A percentile compares a stretch with the other conserved stretches of the same genome.
phyloP scores from a whole-genome alignment of 1,139 yeast genomes.

The Scheffersomyces titani region DNA sequence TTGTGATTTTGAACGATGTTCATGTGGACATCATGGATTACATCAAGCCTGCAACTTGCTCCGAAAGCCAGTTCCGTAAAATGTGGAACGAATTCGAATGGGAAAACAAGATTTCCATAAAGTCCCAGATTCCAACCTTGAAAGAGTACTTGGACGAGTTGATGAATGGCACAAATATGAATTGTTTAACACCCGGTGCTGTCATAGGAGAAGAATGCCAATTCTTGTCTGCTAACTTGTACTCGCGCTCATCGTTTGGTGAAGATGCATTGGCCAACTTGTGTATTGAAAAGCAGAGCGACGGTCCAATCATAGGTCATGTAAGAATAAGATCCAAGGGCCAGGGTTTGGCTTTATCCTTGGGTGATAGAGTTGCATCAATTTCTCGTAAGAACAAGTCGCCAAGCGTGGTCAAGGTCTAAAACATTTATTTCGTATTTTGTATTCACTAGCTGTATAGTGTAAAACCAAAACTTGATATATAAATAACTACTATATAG shows the following conservation, averaged over 20 bases:
- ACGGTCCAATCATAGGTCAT: constrained; percentile 86
- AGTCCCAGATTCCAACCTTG: constrained; percentile 66
- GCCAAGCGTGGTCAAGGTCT: constrained; percentile 12
- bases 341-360: constrained; percentile 91
- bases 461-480: neutral
- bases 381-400: constrained; percentile 58
- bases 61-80: constrained; percentile 87
- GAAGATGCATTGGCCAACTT: constrained; percentile 97
- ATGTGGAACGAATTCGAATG: constrained; percentile 99
- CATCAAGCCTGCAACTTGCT: constrained; percentile 89
- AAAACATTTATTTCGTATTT: neutral
- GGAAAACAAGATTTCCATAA: constrained; percentile 97
- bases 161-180: constrained; percentile 88
- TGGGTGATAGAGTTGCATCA: constrained; percentile 92
- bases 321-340: constrained; percentile 97
- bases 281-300: constrained; percentile 80
- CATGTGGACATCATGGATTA: constrained; percentile 98
- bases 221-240: constrained; percentile 91
- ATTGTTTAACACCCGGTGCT: constrained; percentile 90
- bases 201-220: constrained; percentile 84
- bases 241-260: constrained; percentile 92
- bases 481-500: too few species aligned
- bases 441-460: neutral
- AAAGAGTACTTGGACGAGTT: constrained; percentile 79
- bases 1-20: constrained; percentile 91